Evolutionary conservation across 75 land plant genomes (phyloP).

Genomic region (Pinus taeda): DNA sequence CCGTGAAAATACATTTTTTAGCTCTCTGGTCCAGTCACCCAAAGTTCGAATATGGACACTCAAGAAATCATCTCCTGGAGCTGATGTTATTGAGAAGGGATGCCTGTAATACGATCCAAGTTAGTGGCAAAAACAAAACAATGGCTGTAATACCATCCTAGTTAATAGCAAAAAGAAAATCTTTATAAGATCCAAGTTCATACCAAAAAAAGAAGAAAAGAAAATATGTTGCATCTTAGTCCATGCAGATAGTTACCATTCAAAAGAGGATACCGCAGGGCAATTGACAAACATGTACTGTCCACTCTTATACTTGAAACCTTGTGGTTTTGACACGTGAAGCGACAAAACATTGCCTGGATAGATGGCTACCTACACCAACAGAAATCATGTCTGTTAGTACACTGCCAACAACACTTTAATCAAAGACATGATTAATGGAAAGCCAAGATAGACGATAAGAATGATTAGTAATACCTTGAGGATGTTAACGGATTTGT

Average conservation of each 20-base stretch:
- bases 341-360: constrained; percentile 63
- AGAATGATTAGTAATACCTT: constrained; percentile 24
- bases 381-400: background rate
- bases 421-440: too few relatives aligned
- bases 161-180: background rate
- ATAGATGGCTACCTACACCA: constrained; percentile 52
- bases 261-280: constrained; percentile 63
- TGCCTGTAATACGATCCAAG: constrained; percentile 27
- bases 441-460: background rate
- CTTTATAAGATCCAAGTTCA: background rate
- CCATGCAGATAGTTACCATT: constrained; percentile 32
- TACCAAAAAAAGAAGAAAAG: background rate
- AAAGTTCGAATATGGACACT: constrained; percentile 50
- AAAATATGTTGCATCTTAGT: background rate
- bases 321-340: constrained; percentile 53
- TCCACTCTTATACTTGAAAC: constrained; percentile 63
- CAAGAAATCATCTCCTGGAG: constrained; percentile 45
- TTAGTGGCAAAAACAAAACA: background rate
- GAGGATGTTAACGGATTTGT: constrained; percentile 44
- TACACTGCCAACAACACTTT: background rate
- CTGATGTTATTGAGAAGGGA: constrained; percentile 59
- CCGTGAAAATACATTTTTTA: constrained; percentile 31
- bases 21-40: constrained; percentile 52
- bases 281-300: constrained; percentile 69
- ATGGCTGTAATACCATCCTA: background rate